These are phyloP conservation scores for Taiwanofungus camphoratus DNA, from an alignment of 1,284 basidiomycete genomes.

Conservation along the genomic window DNA sequence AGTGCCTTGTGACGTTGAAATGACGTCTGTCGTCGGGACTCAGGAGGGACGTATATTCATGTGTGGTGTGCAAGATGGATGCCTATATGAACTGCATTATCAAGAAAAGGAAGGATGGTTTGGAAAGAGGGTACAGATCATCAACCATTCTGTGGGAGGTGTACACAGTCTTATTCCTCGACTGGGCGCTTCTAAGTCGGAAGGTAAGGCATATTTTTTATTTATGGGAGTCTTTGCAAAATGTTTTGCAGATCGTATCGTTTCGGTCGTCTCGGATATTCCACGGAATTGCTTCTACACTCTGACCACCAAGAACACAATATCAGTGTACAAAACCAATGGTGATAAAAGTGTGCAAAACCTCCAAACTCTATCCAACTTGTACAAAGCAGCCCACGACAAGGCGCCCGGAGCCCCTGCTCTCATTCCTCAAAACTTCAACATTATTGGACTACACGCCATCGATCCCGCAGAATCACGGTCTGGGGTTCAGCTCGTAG, in stretches of 20 bases:
- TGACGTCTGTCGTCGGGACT: conserved; percentile 81
- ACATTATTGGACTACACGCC: conserved; percentile 60
- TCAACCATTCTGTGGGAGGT: conserved; percentile 78
- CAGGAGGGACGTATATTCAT: conserved; percentile 87
- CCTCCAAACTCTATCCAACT: conserved; percentile 59
- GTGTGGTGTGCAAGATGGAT: conserved; percentile 81
- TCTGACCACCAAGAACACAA: conserved; percentile 61
- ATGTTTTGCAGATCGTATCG: conserved; percentile 55
- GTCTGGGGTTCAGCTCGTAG: conserved; percentile 68
- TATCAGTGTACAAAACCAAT: conserved; percentile 60
- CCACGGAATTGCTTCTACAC: conserved; percentile 71
- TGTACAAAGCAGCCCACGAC: conserved; percentile 68
- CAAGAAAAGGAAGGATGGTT: conserved; percentile 93
- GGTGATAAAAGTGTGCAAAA: conserved; percentile 62
- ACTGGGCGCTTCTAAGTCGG: conserved; percentile 49
- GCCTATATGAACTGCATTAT: conserved; percentile 92
- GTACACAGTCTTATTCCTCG: conserved; percentile 69
- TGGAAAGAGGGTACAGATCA: conserved; percentile 74
- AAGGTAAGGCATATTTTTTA: conserved; percentile 40
- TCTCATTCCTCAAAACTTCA: conserved; percentile 61
- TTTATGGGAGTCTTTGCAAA: conserved; percentile 6
- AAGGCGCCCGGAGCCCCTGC: conserved; percentile 71
- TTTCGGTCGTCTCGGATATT: conserved; percentile 60
- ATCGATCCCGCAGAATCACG: conserved; percentile 60
- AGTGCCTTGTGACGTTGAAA: conserved; percentile 73